phyloP scores from a whole-genome alignment of 148 eudicot species.

The Linanthus parryae region DNA sequence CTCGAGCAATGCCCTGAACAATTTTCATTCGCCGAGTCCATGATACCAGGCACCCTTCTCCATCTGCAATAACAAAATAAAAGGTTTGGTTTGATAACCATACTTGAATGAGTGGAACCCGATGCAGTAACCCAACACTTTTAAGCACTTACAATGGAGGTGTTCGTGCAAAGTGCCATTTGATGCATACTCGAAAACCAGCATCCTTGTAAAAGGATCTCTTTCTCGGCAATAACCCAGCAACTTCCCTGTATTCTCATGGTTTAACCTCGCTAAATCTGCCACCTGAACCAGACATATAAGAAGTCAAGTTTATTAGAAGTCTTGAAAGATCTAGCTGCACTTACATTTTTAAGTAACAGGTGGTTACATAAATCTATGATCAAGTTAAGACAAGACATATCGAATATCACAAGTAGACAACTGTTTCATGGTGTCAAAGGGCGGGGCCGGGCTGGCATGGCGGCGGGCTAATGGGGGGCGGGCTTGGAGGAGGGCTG shows the following conservation, averaged over 20 bases:
- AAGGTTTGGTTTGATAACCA: too few relatives aligned
- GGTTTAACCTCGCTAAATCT: constrained; percentile 82
- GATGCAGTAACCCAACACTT: constrained; percentile 1
- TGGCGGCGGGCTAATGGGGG: too few relatives aligned
- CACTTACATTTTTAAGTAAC: too few relatives aligned
- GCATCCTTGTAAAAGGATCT: constrained; percentile 84
- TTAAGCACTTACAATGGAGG: constrained; percentile 70
- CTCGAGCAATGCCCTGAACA: constrained; percentile 70
- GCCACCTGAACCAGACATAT: constrained; percentile 52
- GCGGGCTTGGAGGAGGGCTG: too few relatives aligned
- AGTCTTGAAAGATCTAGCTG: too few relatives aligned
- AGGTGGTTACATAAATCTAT: too few relatives aligned
- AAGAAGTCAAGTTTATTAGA: too few relatives aligned
- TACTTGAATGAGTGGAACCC: constrained; percentile 13
- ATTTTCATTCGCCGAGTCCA: constrained; percentile 94
- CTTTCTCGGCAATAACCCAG: constrained; percentile 84
- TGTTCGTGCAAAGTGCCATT: constrained; percentile 93
- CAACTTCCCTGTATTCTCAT: constrained; percentile 73
- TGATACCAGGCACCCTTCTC: constrained; percentile 83
- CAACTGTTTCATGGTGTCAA: too few relatives aligned
- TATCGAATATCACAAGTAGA: too few relatives aligned
- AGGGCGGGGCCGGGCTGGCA: too few relatives aligned
- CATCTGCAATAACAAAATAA: constrained; percentile 46
- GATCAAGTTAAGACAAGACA: too few relatives aligned
- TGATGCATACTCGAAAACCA: constrained; percentile 80